Conservation (phyloP, 2,329 filamentous ascomycete genomes). For the Colletotrichum sp. region DNA sequence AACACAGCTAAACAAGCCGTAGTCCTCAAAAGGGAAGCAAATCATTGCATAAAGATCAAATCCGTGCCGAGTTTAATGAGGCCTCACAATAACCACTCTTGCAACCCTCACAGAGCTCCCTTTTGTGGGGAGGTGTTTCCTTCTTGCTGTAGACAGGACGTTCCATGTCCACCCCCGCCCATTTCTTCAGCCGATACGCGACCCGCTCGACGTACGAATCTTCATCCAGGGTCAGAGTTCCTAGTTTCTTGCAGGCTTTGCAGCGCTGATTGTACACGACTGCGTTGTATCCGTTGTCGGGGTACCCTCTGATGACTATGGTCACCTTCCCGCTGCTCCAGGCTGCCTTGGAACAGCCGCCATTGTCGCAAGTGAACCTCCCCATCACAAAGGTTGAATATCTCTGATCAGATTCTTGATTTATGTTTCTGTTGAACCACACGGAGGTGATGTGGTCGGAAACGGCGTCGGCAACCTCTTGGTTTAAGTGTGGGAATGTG, state of each 20-base stretch:
- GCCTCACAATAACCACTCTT: not conserved
- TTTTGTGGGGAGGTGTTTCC: not conserved
- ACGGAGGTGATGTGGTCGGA: no score
- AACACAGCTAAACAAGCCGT: no score
- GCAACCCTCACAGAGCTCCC: not conserved
- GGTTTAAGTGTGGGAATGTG: no score
- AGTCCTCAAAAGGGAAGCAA: not conserved
- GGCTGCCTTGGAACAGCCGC: slow-evolving; percentile 18
- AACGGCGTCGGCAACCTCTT: no score
- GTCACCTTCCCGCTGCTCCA: slow-evolving; percentile 39
- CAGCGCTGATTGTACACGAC: slow-evolving; percentile 42
- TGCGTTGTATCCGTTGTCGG: slow-evolving; percentile 35
- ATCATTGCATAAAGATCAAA: not conserved
- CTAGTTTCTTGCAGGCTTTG: slow-evolving; percentile 27
- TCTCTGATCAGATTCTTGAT: no score
- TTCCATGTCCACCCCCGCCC: not conserved
- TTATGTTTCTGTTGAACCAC: no score
- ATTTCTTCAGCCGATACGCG: not conserved
- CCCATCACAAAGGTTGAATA: slow-evolving; percentile 27
- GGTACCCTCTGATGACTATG: slow-evolving; percentile 37
- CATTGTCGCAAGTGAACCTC: slow-evolving; percentile 33
- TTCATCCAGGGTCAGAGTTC: not conserved
- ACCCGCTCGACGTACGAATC: not conserved
- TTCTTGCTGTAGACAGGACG: not conserved
- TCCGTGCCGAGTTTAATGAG: no score